Percentiles rank a stretch among this genome's conserved stretches.
phyloP scores from a whole-genome alignment of 1,284 basidiomycete species.

The Ganoderma meredithae region DNA sequence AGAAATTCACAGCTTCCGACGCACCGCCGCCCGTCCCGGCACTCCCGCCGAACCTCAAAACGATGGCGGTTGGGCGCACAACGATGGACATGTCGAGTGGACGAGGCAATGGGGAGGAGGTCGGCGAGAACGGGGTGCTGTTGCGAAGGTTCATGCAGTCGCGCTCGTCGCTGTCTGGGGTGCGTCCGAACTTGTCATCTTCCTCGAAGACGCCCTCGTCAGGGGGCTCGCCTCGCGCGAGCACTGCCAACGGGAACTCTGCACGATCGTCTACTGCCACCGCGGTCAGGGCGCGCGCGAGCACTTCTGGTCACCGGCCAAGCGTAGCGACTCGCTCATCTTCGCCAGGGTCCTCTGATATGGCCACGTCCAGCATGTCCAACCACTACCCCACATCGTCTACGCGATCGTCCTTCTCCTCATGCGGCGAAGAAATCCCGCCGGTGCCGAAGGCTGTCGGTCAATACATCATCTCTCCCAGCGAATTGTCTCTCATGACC shows the following conservation, averaged over 20 bases:
- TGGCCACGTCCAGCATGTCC: slow-evolving; percentile 60
- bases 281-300: slow-evolving; percentile 32
- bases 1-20: slow-evolving; percentile 50
- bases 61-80: slow-evolving; percentile 27
- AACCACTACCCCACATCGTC: slow-evolving; percentile 50
- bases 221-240: slow-evolving; percentile 19
- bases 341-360: slow-evolving; percentile 63
- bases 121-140: slow-evolving; percentile 31
- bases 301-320: slow-evolving; percentile 39
- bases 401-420: slow-evolving; percentile 61
- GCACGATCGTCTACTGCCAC: slow-evolving; percentile 30
- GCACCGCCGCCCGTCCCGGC: slow-evolving; percentile 67
- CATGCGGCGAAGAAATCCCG: slow-evolving; percentile 55
- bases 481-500: slow-evolving; percentile 49
- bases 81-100: slow-evolving; percentile 39
- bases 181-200: slow-evolving; percentile 35
- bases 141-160: slow-evolving; percentile 42
- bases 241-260: slow-evolving; percentile 34
- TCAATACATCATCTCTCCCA: slow-evolving; percentile 60
- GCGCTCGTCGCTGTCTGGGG: slow-evolving; percentile 41
- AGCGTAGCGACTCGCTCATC: slow-evolving; percentile 59
- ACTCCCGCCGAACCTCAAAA: slow-evolving; percentile 52
- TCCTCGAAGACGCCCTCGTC: slow-evolving; percentile 12
- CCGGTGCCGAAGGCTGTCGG: slow-evolving; percentile 45
- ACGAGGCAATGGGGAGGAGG: slow-evolving; percentile 23